phyloP scores from a whole-genome alignment of 1,284 basidiomycete genomes.

The Ceratobasidium sp. region DNA sequence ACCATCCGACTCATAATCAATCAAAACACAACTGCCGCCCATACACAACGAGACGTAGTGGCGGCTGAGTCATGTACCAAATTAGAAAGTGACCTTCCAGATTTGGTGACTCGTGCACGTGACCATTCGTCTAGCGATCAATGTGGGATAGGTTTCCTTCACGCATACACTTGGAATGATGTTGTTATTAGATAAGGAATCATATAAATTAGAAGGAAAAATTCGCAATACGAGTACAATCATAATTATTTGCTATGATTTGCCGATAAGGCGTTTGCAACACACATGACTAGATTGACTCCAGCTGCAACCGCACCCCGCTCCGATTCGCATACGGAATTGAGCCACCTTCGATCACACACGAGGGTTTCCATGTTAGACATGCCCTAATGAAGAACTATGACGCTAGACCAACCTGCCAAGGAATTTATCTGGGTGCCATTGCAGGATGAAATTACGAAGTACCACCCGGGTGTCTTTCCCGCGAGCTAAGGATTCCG shows the following conservation, averaged over 20 bases:
- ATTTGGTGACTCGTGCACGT: slow-evolving; percentile 12
- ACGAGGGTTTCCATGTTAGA: not conserved
- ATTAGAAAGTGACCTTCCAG: not conserved
- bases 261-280: slow-evolving; percentile 8
- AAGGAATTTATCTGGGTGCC: slow-evolving; percentile 33
- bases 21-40: too few species aligned
- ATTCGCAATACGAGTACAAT: too few species aligned
- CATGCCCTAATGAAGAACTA: not conserved
- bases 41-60: too few species aligned
- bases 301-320: not conserved
- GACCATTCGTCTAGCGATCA: not conserved
- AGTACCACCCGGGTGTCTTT: not conserved
- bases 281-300: slow-evolving; percentile 3
- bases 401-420: not conserved
- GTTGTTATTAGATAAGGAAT: too few species aligned
- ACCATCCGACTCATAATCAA: too few species aligned
- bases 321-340: not conserved
- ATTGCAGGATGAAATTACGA: slow-evolving; percentile 10
- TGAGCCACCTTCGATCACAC: not conserved
- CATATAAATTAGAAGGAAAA: too few species aligned
- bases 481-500: not conserved
- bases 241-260: not conserved
- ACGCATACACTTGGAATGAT: not conserved
- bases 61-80: not conserved
- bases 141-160: not conserved